Conservation (phyloP, 2,329 filamentous ascomycete genomes). For the Penicillium sp. region DNA sequence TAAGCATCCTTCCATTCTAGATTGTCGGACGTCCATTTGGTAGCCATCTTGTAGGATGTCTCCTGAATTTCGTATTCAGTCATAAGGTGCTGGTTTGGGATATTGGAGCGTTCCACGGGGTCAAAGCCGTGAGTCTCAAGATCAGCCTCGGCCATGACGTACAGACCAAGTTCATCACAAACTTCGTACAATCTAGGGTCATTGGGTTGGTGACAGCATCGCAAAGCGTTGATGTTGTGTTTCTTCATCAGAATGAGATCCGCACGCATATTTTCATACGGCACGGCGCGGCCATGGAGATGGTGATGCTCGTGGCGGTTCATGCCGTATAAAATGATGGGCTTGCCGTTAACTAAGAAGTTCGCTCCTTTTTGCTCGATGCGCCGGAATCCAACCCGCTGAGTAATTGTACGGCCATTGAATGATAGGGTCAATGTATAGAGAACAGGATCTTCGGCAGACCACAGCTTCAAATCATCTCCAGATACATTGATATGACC, state of each 20-base stretch:
- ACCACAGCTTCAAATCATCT: slow-evolving; percentile 66
- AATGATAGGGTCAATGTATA: slow-evolving; percentile 54
- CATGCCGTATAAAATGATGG: slow-evolving; percentile 62
- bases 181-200: slow-evolving; percentile 41
- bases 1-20: slow-evolving; percentile 57
- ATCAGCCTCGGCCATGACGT: slow-evolving; percentile 41
- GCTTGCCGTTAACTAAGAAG: slow-evolving; percentile 62
- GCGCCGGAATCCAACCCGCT: slow-evolving; percentile 63
- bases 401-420: slow-evolving; percentile 39
- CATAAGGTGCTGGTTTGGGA: slow-evolving; percentile 60
- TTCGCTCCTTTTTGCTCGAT: slow-evolving; percentile 57
- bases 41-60: slow-evolving; percentile 58
- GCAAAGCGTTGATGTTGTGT: slow-evolving; percentile 70
- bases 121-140: slow-evolving; percentile 41
- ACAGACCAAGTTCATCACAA: slow-evolving; percentile 39
- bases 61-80: slow-evolving; percentile 49
- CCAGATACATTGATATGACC: slow-evolving; percentile 18
- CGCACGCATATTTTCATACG: slow-evolving; percentile 59
- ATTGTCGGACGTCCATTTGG: slow-evolving; percentile 50
- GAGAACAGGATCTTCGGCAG: slow-evolving; percentile 64
- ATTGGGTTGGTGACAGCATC: slow-evolving; percentile 67
- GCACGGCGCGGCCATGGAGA: slow-evolving; percentile 61
- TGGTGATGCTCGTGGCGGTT: slow-evolving; percentile 73
- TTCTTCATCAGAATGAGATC: slow-evolving; percentile 68
- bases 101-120: slow-evolving; percentile 50